Evolutionary conservation across 1,284 basidiomycete species (phyloP), one percentile per base, ranked within the genome.

Genomic region (Tranzscheliella williamsii): DNA sequence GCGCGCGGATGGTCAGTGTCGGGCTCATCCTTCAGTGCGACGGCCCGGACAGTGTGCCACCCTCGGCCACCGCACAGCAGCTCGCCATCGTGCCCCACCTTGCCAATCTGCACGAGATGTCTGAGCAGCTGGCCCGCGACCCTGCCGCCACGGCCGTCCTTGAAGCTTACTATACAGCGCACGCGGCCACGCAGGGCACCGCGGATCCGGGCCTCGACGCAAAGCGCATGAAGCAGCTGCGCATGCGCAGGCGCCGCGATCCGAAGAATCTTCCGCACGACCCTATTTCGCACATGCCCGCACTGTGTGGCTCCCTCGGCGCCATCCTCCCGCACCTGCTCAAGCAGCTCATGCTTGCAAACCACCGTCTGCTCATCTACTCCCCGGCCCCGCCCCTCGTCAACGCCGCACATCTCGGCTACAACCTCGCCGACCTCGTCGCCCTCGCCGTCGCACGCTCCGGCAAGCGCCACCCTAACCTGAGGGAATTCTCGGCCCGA

Each of bases 241-340:
- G 53, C 23, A 63, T 63, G 53, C 35, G 60, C 20, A 33, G 53
- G 12, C 43, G 53, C n/a, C 33, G 60, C 16, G 53, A 62, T 23
- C 58, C 58, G 22, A 31, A 38, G 32, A 62, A 56, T 13, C 35
- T 62, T 20, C 37, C 40, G 2, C 43, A 61, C 35, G 56, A 65
- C 23, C 60, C 64, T 8, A 50, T 61, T 20, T 61, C 57, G 13
- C 56, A 68, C 30, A 52, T 73, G 45, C 69, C 68, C 2, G 65
- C 70, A 0, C 45, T 70, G 12, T 61, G 52, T 34, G 57, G 56
- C 27, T 54, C 63, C 0, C 48, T 73, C 17, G 69, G 70, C 2
- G 63, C 69, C 4, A 49, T 71, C 11, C 52, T 73, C 3, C 70
- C 69, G 3, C 44, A 53, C 12, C 39, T 73, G 6, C 56, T 73